A percentile compares a stretch with the other conserved stretches of the same genome.
phyloP scores from a whole-genome alignment of 1,284 basidiomycete species.

The Laetiporus sulphureus region DNA sequence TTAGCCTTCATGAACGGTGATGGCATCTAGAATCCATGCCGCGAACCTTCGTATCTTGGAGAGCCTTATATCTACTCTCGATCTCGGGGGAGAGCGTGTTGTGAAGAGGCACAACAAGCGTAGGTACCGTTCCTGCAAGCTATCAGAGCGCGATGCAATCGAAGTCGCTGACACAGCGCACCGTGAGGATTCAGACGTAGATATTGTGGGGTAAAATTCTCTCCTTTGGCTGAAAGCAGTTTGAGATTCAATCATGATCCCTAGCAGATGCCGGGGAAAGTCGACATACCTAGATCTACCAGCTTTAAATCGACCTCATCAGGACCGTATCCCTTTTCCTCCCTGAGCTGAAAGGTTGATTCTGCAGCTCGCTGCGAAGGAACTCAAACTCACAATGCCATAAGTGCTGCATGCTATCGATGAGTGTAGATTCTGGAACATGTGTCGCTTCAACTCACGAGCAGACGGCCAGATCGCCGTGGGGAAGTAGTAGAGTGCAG shows the following conservation, averaged over 20 bases:
- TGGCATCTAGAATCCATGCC: not conserved
- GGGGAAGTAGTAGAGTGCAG: constrained; percentile 38
- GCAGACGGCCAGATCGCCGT: constrained; percentile 55
- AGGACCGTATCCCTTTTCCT: constrained; percentile 66
- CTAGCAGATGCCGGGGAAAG: too few species aligned
- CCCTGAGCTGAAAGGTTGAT: constrained; percentile 35
- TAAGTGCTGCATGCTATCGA: constrained; percentile 29
- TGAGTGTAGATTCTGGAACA: constrained; percentile 1
- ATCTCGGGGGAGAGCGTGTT: constrained; percentile 66
- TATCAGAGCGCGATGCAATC: not conserved
- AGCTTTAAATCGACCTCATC: constrained; percentile 60
- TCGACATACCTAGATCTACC: constrained; percentile 53
- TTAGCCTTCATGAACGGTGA: too few species aligned
- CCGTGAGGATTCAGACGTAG: constrained; percentile 77
- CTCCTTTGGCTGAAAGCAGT: constrained; percentile 46
- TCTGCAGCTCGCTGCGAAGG: too few species aligned
- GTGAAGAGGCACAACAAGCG: constrained; percentile 74
- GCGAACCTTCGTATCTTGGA: constrained; percentile 69
- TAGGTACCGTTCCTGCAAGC: constrained; percentile 68
- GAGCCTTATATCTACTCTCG: constrained; percentile 75
- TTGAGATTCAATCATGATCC: not conserved
- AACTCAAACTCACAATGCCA: constrained; percentile 40
- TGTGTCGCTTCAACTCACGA: constrained; percentile 33
- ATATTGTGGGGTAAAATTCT: constrained; percentile 60
- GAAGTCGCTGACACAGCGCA: constrained; percentile 15